Conservation (phyloP, 805 yeast species). For the Yamadazyma paraphyllophila region DNA sequence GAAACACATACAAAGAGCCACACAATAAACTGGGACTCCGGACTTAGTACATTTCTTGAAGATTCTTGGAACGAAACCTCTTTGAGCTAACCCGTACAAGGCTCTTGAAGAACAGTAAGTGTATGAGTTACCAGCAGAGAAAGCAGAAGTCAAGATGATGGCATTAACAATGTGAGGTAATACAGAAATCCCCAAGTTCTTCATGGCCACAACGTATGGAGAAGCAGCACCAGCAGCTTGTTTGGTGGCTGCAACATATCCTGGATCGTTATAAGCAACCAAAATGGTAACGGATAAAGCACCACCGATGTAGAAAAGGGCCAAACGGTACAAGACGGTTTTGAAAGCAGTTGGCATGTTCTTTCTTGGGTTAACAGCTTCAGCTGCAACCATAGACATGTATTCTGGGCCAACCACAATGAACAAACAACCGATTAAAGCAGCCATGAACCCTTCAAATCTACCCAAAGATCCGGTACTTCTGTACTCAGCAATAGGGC, state of each 20-base stretch:
- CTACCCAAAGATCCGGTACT: slow-evolving; percentile 37
- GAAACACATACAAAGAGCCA: slow-evolving; percentile 23
- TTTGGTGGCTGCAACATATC: slow-evolving; percentile 18
- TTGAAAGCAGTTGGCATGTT: slow-evolving; percentile 41
- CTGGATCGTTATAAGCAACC: slow-evolving; percentile 34
- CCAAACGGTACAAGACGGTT: slow-evolving; percentile 43
- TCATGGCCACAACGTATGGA: slow-evolving; percentile 31
- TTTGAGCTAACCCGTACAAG: slow-evolving; percentile 20
- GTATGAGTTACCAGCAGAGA: slow-evolving; percentile 22
- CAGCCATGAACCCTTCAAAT: slow-evolving; percentile 43
- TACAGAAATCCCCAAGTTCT: slow-evolving; percentile 24
- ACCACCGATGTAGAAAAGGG: slow-evolving; percentile 44
- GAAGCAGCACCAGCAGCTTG: slow-evolving; percentile 28
- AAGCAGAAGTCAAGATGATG: slow-evolving; percentile 29
- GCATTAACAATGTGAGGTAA: slow-evolving; percentile 34
- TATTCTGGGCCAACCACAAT: slow-evolving; percentile 45
- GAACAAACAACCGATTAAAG: slow-evolving; percentile 37
- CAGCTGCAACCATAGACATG: slow-evolving; percentile 44
- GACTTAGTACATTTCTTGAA: slow-evolving; percentile 16
- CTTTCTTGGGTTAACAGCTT: slow-evolving; percentile 41
- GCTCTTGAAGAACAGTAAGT: slow-evolving; percentile 20
- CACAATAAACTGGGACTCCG: slow-evolving; percentile 27
- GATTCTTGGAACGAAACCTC: slow-evolving; percentile 19
- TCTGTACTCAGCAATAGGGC: slow-evolving; percentile 38
- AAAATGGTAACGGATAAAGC: slow-evolving; percentile 42